Percentiles rank a stretch among this genome's conserved stretches.
phyloP scores from a whole-genome alignment of 495 filamentous ascomycete species.

The Penicillium soppii region DNA sequence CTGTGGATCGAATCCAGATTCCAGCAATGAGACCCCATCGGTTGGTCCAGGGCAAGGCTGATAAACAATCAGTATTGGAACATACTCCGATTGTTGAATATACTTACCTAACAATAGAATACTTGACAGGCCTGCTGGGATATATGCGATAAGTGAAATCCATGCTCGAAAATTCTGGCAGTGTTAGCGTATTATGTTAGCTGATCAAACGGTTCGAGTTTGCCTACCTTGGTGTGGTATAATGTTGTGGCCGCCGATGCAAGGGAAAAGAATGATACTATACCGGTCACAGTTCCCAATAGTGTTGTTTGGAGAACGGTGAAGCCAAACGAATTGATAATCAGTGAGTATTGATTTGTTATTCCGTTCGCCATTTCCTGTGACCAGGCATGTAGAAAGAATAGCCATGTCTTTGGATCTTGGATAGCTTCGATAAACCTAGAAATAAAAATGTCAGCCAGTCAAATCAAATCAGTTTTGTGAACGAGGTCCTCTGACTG shows the following conservation, averaged over 20 bases:
- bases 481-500: slow-evolving; percentile 36
- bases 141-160: slow-evolving; percentile 35
- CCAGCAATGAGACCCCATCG: slow-evolving; percentile 37
- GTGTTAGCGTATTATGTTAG: not conserved
- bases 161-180: slow-evolving; percentile 35
- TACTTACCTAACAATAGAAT: slow-evolving; percentile 29
- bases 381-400: slow-evolving; percentile 40
- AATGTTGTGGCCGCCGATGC: slow-evolving; percentile 25
- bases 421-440: slow-evolving; percentile 31
- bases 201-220: not conserved
- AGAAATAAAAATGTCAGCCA: not conserved
- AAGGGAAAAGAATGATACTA: slow-evolving; percentile 36
- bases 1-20: slow-evolving; percentile 38
- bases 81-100: not conserved
- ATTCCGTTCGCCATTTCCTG: slow-evolving; percentile 45
- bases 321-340: slow-evolving; percentile 43
- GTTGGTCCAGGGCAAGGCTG: slow-evolving; percentile 35
- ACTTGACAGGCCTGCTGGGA: slow-evolving; percentile 28
- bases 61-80: not conserved
- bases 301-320: slow-evolving; percentile 38
- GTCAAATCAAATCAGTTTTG: no score
- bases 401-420: slow-evolving; percentile 31
- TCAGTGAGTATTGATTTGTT: slow-evolving; percentile 44
- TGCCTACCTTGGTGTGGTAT: slow-evolving; percentile 25
- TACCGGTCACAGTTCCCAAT: slow-evolving; percentile 30